Base-by-base conservation (phyloP, 805 yeast genomes). In the Pichia scutulata region DNA sequence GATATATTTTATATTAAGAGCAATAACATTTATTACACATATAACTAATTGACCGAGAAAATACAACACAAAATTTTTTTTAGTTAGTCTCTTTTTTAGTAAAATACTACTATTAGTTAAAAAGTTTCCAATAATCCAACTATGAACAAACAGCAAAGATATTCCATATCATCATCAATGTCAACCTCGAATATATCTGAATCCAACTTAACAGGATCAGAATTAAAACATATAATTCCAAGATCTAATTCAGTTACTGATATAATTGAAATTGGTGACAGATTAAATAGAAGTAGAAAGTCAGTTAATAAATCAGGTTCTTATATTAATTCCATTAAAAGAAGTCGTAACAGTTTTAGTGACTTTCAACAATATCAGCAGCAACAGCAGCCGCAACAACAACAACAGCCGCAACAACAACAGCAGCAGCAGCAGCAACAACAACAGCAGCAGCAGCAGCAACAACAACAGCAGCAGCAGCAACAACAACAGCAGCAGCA, bases 281-380 rank as follows among this genome's bases (percentile, higher is more conserved):
- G 64, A 52, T 74, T 77, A 53, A 57, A 57, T n/a, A 69, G 69
- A 48, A 70, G 56, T n/a, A 69, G 69, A 48, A 70, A 68, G 50
- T 53, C 71, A 12, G 59, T 70, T 5, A 6, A 21, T 46, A 54
- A 49, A 21, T 50, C 52, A 14, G 51, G 41, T 16, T 28, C 39
- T 21, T 23, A 21, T 28, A 22, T 41, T 4, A 47, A 21, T n/a
- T 12, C 22, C 10, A 9, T 25, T 16, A 44, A 39, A n/a, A 46
- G 39, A 18, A 40, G 21, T 24, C 46, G 36, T 25, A 25, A 33
- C 12, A 40, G 39, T 26, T 39, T 23, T 36, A 30, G 16, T 22
- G 36, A 41, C 22, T 44, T 25, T 19, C 40, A 18, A 41, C 48
- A 47, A 48, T 42, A 26, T 47, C 50, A 47, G 41, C 51, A 45